Evolutionary conservation across 2,329 filamentous ascomycete species (phyloP).

Genomic region (Didymella sp.): DNA sequence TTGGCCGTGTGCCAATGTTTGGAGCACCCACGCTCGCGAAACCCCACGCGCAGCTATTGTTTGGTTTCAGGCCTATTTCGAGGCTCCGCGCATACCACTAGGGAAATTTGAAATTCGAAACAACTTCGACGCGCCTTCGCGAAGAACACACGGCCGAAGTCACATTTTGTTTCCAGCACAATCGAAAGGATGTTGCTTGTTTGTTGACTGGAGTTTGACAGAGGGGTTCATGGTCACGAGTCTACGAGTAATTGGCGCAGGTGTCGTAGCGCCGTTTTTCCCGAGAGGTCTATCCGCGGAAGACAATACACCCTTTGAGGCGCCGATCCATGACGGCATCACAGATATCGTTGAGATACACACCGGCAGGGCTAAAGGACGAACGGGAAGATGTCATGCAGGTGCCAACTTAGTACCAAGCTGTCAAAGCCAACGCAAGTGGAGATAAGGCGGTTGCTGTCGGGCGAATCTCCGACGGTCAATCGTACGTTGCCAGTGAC

Average conservation of each 20-base stretch:
- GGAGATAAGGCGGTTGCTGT: neutral
- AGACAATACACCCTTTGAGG: neutral
- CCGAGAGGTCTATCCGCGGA: constrained; percentile 9
- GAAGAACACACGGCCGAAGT: constrained; percentile 2
- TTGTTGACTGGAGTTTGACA: neutral
- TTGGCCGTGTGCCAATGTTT: constrained; percentile 14
- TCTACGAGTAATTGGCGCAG: constrained; percentile 11
- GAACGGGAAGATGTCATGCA: constrained; percentile 3
- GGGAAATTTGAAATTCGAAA: neutral
- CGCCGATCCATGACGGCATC: constrained; percentile 12
- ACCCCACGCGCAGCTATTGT: constrained; percentile 14
- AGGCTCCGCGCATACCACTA: neutral
- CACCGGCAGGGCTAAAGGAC: neutral
- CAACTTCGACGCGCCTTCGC: constrained; percentile 7
- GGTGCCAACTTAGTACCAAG: neutral
- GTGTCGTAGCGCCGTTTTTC: neutral
- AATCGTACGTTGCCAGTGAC: neutral
- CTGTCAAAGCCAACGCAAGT: neutral
- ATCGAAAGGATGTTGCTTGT: neutral
- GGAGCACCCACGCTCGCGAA: constrained; percentile 4
- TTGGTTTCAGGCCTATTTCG: constrained; percentile 22
- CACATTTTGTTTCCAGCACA: neutral
- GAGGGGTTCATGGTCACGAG: neutral
- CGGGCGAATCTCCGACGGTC: neutral
- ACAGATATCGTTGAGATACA: neutral